A percentile compares a stretch with the other conserved stretches of the same genome.
Conservation (phyloP, 176 grass and related monocot species). For the Triticum aestivum region DNA sequence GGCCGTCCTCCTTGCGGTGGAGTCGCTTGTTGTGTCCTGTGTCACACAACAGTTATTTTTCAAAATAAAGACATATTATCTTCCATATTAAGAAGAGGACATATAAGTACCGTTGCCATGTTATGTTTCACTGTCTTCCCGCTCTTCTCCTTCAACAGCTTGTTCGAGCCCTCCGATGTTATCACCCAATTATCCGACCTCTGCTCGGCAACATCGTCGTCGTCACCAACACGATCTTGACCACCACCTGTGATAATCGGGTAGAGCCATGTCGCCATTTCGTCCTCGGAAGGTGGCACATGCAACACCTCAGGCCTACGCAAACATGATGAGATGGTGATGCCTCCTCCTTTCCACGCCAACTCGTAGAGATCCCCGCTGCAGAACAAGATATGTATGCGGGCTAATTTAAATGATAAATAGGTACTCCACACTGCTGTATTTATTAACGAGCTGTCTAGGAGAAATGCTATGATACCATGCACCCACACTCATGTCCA, state of each 20-base stretch:
- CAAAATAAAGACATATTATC: background rate
- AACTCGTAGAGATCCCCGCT: slow-evolving; percentile 22
- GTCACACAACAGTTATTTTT: background rate
- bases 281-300: background rate
- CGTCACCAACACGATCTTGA: background rate
- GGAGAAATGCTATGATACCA: background rate
- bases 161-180: background rate
- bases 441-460: too few species aligned
- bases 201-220: too few species aligned
- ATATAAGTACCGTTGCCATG: background rate
- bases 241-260: background rate
- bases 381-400: background rate
- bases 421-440: background rate
- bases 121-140: background rate
- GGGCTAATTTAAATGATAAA: background rate
- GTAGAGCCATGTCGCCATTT: slow-evolving; percentile 13
- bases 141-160: background rate
- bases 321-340: background rate
- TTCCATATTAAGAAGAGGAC: background rate
- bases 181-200: too few species aligned
- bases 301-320: background rate
- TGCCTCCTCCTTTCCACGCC: background rate
- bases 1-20: background rate
- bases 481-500: background rate
- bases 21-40: background rate